phyloP scores from a whole-genome alignment of 176 grass and related monocot genomes.

The Oryza longistaminata region DNA sequence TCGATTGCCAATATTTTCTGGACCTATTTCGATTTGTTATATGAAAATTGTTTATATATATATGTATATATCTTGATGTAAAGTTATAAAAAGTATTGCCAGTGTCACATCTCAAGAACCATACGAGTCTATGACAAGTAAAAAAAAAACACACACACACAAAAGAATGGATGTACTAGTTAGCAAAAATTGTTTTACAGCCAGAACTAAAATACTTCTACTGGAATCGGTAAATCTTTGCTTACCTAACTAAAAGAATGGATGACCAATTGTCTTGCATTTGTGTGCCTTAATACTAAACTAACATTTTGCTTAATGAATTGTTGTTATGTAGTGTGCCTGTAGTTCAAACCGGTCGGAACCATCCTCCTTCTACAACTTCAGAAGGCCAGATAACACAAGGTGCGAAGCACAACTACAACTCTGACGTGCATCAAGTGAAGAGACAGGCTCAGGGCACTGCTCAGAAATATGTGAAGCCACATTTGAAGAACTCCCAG shows the following conservation, averaged over 20 bases:
- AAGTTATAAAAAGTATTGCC: neutral
- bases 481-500: slow-evolving; percentile 46
- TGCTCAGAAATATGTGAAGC: slow-evolving; percentile 44
- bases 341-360: slow-evolving; percentile 47
- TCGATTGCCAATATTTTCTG: neutral
- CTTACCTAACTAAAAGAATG: neutral
- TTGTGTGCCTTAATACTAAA: slow-evolving; percentile 6
- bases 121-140: neutral
- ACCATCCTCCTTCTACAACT: slow-evolving; percentile 36
- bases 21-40: neutral
- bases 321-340: slow-evolving; percentile 40
- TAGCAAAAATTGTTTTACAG: neutral
- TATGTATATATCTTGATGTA: neutral
- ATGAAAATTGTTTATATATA: neutral
- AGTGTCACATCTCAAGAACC: neutral
- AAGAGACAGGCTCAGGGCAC: slow-evolving; percentile 43
- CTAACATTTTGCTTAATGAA: slow-evolving; percentile 25
- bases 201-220: neutral
- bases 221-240: neutral
- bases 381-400: slow-evolving; percentile 37
- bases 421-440: slow-evolving; percentile 31
- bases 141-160: neutral
- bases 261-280: slow-evolving; percentile 19
- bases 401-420: slow-evolving; percentile 29
- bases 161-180: neutral